These are phyloP conservation scores for Clarireedia sp. DNA, from an alignment of 2,329 filamentous ascomycete species.

Conservation along the genomic window DNA sequence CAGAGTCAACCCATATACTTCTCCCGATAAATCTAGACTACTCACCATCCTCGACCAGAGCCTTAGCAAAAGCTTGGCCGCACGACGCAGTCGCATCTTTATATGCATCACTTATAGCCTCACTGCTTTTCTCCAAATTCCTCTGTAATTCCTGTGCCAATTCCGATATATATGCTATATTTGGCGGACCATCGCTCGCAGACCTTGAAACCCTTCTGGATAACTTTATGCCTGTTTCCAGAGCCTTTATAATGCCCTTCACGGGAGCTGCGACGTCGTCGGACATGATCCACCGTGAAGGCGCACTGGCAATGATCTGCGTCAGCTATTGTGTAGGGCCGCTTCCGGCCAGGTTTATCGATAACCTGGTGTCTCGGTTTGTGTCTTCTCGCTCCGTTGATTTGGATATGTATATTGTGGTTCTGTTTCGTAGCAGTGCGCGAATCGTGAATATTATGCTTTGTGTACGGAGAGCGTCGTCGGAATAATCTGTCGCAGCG, in stretches of 20 bases:
- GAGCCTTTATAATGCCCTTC: conserved; percentile 24
- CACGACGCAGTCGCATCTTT: conserved; percentile 16
- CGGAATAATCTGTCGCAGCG: background rate
- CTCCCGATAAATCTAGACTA: background rate
- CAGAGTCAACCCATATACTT: conserved; percentile 7
- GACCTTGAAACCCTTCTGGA: conserved; percentile 19
- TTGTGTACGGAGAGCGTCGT: background rate
- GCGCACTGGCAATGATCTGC: background rate
- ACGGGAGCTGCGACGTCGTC: conserved; percentile 23
- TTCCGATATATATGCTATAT: conserved; percentile 23
- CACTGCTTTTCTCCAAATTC: conserved; percentile 17
- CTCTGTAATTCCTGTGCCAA: conserved; percentile 19
- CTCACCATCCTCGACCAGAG: conserved; percentile 24
- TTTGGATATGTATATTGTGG: too few relatives aligned
- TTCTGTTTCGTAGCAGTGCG: too few relatives aligned
- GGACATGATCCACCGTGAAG: background rate
- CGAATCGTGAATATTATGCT: too few relatives aligned
- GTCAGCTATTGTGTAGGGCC: background rate
- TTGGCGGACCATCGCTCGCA: conserved; percentile 16
- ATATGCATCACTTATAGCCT: conserved; percentile 23
- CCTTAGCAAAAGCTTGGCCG: conserved; percentile 20
- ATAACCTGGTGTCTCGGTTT: background rate
- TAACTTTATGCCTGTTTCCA: conserved; percentile 24
- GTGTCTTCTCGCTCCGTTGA: too few relatives aligned
- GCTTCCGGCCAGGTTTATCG: background rate